A percentile compares a stretch with the other conserved stretches of the same genome.
Conservation (phyloP, 176 grass and related monocot species). For the Phoenix dactylifera region DNA sequence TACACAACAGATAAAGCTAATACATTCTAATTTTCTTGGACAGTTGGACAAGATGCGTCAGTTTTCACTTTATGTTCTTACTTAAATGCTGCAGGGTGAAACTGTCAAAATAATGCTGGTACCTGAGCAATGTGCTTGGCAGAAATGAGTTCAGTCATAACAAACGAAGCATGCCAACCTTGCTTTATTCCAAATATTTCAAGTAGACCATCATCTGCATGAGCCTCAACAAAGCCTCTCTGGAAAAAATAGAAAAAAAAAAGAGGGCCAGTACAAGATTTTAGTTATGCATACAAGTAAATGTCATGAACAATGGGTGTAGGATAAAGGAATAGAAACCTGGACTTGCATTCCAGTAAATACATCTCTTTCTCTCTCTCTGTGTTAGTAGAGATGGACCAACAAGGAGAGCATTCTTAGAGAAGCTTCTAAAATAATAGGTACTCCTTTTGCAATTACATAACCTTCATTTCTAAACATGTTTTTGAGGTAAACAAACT, state of each 20-base stretch:
- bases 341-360: too few relatives aligned
- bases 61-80: neutral
- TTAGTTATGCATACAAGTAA: neutral
- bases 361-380: too few relatives aligned
- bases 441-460: too few relatives aligned
- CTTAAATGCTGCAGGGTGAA: neutral
- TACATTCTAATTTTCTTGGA: too few relatives aligned
- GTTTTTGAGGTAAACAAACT: too few relatives aligned
- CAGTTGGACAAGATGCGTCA: too few relatives aligned
- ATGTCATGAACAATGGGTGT: neutral
- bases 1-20: neutral
- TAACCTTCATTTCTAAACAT: too few relatives aligned
- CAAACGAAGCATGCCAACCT: constrained; percentile 98
- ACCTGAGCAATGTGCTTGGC: constrained; percentile 96
- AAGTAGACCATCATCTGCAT: constrained; percentile 79
- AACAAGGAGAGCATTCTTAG: too few relatives aligned
- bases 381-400: too few relatives aligned
- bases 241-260: constrained; percentile 20
- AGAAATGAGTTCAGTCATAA: constrained; percentile 90
- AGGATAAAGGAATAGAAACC: too few relatives aligned
- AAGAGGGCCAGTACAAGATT: neutral
- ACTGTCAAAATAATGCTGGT: constrained; percentile 1
- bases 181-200: constrained; percentile 99
- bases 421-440: too few relatives aligned
- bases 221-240: constrained; percentile 86